Conservation (phyloP, 306 rosid species). For the Styphnolobium japonicum region DNA sequence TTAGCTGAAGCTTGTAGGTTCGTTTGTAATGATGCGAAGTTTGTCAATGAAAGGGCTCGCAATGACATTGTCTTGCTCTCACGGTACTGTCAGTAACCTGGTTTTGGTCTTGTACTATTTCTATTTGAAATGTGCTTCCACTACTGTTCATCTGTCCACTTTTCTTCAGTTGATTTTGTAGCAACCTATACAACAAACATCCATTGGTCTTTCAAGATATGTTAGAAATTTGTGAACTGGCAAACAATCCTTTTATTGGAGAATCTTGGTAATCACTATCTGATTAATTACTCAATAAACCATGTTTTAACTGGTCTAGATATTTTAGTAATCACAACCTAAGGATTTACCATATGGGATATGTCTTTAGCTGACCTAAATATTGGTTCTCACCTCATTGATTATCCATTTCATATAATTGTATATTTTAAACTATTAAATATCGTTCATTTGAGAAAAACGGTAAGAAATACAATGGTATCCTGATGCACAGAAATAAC, state of each 20-base stretch:
- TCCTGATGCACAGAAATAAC: slow-evolving; percentile 10
- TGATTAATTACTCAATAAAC: slow-evolving; percentile 6
- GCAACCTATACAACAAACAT: neutral
- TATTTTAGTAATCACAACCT: neutral
- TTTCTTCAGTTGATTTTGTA: neutral
- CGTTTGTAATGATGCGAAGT: slow-evolving; percentile 70
- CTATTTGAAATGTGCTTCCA: slow-evolving; percentile 7
- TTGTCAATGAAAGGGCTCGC: slow-evolving; percentile 74
- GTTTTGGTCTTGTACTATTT: slow-evolving; percentile 9
- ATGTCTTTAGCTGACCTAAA: slow-evolving; percentile 13
- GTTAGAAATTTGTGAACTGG: neutral
- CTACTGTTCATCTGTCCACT: neutral
- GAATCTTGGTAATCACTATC: neutral
- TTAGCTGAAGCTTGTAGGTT: slow-evolving; percentile 79
- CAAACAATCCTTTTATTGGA: neutral
- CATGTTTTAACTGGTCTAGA: neutral
- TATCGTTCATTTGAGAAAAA: neutral
- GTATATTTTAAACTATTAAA: neutral
- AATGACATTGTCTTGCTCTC: slow-evolving; percentile 73
- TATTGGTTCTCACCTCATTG: neutral
- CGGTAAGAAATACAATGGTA: neutral
- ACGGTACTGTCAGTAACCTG: slow-evolving; percentile 54
- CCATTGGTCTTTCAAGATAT: neutral
- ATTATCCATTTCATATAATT: slow-evolving; percentile 12
- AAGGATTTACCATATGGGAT: neutral